Evolutionary conservation across 78 protist species (phyloP), one percentile per base, ranked within the genome.

Genomic region (Planoprotostelium fungivorum): DNA sequence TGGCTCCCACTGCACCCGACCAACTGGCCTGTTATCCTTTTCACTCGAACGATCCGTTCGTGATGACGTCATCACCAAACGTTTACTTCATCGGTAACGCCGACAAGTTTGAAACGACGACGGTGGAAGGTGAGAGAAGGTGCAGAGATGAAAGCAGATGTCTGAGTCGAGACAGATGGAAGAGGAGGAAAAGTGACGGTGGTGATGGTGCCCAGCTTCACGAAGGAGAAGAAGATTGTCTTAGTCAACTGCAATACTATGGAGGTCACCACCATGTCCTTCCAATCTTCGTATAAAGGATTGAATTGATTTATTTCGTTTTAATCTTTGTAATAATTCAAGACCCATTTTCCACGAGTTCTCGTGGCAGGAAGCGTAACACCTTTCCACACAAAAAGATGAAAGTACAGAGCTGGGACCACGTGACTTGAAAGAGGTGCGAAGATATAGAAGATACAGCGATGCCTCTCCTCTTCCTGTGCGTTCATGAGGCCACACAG

Each of bases 1-100:
- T 92, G 29, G 91, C 94, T 25, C 94, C 94, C 10, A 92, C 94
- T 23, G 91, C 94, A 1, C 94, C 94, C 0, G 94, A 92, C 34
- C 89, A 29, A 35, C 37, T 90, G 31, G 88, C 94, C 31, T 92
- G 94, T 63, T 29, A 87, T 0, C 90, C 94, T 0, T 25, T 89
- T 29, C 93, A 92, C 35, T 25, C 73, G 16, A 39, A 92, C 1
- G 94, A 92, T 86, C 94, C 92, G 38, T 92, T 92, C 31, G 87
- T 92, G 28, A 92, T 92, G 36, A 92, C 84, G 29, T 88, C 84
- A 63, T 88, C 93, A 34, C 94, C 94, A 9, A 90, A 92, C 38
- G 91, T 92, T 28, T 89, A 89, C n/a, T 92, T 92, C 37, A 35
- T 89, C 36, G 94, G 94, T 28, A 89, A 89, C 37, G 86, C 84